These are phyloP conservation scores for Backusella liffmaniae DNA, from an alignment of 192 early-diverging fungal species.

Conservation along the genomic window DNA sequence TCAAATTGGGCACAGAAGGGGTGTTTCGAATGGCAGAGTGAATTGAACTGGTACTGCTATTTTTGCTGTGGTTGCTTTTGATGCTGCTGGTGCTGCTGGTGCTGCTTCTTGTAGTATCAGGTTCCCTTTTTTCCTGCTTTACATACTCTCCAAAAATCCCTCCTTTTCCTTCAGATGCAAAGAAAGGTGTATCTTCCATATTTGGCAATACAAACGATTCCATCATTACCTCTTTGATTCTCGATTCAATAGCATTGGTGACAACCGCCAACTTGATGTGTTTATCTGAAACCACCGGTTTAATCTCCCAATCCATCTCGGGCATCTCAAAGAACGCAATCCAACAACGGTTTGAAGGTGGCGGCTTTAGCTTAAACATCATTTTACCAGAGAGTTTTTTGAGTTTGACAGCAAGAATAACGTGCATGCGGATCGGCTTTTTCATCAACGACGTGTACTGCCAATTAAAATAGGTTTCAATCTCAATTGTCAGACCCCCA, in stretches of 20 bases:
- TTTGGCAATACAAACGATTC: constrained; percentile 85
- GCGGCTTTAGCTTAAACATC: constrained; percentile 76
- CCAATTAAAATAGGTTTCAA: constrained; percentile 54
- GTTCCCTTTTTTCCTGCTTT: background rate
- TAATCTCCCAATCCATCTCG: constrained; percentile 67
- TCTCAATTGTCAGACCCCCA: constrained; percentile 76
- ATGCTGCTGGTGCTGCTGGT: background rate
- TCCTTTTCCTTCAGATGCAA: constrained; percentile 55
- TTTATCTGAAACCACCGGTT: constrained; percentile 82
- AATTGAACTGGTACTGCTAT: background rate
- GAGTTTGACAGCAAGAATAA: constrained; percentile 79
- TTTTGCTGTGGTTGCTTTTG: background rate
- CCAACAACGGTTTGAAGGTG: constrained; percentile 86
- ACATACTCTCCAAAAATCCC: constrained; percentile 47
- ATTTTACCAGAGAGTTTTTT: constrained; percentile 74
- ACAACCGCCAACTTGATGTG: constrained; percentile 73
- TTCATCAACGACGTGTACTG: constrained; percentile 43
- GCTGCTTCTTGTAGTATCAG: background rate
- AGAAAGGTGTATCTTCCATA: constrained; percentile 89
- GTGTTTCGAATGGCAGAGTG: background rate
- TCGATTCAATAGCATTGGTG: constrained; percentile 78
- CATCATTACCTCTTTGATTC: constrained; percentile 79
- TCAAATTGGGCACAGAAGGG: background rate
- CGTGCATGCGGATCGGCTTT: constrained; percentile 63
- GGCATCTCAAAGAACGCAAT: constrained; percentile 83